These are phyloP conservation scores for Coffea eugenioides DNA, from an alignment of 257 asterid genomes.

Conservation along the genomic window DNA sequence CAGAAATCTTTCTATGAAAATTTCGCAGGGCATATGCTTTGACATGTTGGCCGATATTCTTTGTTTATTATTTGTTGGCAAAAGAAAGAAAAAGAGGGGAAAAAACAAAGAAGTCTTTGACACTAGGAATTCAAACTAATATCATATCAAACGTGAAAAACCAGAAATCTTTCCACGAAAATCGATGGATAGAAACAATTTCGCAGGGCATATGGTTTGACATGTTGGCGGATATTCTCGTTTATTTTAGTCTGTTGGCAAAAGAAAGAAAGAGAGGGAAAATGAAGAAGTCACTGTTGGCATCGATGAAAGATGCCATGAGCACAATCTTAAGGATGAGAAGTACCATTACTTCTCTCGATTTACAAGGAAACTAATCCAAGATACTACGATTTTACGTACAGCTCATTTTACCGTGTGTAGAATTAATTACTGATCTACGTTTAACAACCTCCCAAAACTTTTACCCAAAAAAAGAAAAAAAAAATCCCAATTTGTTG, in stretches of 20 bases:
- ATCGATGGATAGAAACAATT: not conserved
- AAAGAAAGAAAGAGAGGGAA: not conserved
- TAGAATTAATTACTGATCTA: not conserved
- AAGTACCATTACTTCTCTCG: conserved; percentile 1
- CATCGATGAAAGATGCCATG: not conserved
- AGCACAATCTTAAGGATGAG: not conserved
- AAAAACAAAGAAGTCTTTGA: not conserved
- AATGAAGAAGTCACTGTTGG: not conserved
- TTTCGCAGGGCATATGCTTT: not conserved
- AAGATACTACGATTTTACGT: not conserved
- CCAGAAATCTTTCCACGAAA: not conserved
- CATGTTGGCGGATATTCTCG: not conserved
- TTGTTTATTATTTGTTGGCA: not conserved
- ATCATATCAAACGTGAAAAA: not conserved
- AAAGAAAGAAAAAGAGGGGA: not conserved
- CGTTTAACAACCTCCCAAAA: not conserved
- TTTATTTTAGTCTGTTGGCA: not conserved
- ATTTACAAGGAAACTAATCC: not conserved
- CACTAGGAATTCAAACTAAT: not conserved
- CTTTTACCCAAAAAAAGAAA: not conserved
- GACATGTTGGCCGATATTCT: not conserved
- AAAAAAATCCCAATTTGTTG: no score
- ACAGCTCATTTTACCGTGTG: not conserved
- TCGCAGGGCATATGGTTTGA: not conserved
- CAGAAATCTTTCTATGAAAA: not conserved